phyloP scores from a whole-genome alignment of 352 stramenopile species.

The Phytopythium kandeliae region DNA sequence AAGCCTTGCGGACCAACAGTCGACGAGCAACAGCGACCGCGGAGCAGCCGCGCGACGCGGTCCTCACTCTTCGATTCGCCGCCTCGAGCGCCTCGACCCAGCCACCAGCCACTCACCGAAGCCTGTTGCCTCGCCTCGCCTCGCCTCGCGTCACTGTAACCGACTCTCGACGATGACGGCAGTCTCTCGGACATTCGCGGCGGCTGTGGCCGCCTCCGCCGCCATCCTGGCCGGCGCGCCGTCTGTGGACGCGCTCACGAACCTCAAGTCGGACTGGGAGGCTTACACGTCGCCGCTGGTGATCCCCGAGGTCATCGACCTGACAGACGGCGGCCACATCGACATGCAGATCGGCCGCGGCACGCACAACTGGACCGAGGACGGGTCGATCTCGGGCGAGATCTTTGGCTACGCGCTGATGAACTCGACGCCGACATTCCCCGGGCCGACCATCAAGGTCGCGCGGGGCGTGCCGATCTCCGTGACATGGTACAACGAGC shows the following conservation, averaged over 20 bases:
- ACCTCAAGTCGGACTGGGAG: slow-evolving; percentile 33
- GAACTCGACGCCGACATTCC: slow-evolving; percentile 36
- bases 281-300: slow-evolving; percentile 26
- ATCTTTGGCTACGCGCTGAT: slow-evolving; percentile 40
- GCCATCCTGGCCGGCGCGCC: background rate
- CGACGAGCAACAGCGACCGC: too few species aligned
- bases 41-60: too few species aligned
- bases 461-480: slow-evolving; percentile 31
- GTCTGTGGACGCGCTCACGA: slow-evolving; percentile 10
- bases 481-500: slow-evolving; percentile 48
- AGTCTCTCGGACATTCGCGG: background rate
- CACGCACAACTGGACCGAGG: slow-evolving; percentile 41
- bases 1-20: too few species aligned
- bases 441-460: slow-evolving; percentile 47
- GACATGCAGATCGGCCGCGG: slow-evolving; percentile 39
- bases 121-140: too few species aligned
- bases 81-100: background rate
- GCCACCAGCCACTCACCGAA: background rate
- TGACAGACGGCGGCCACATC: slow-evolving; percentile 27
- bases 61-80: slow-evolving; percentile 4
- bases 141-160: background rate
- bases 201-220: background rate
- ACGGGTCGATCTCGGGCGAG: slow-evolving; percentile 27
- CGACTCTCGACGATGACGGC: background rate
- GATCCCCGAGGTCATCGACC: slow-evolving; percentile 36